Evolutionary conservation across 2,329 filamentous ascomycete species (phyloP).

Genomic region (Penicillium sp.): DNA sequence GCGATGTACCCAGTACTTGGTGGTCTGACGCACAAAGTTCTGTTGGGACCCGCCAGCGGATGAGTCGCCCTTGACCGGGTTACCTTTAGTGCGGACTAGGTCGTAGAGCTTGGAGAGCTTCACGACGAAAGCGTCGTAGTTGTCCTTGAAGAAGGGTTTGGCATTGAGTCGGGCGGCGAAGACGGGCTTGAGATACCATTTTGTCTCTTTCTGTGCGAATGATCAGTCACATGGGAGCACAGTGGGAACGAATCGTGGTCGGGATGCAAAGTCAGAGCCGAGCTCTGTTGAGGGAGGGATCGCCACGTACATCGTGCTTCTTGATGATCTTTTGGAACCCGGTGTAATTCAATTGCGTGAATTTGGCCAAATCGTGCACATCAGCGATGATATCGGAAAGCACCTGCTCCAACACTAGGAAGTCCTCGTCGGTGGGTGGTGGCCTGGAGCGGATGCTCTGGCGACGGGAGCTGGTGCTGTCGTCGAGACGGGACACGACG

Average conservation of each 20-base stretch:
- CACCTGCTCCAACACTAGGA: conserved; percentile 89
- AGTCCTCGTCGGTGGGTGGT: conserved; percentile 81
- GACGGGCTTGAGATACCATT: conserved; percentile 91
- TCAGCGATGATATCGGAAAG: conserved; percentile 98
- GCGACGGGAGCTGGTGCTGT: conserved; percentile 49
- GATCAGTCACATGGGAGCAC: background rate
- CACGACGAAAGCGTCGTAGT: conserved; percentile 94
- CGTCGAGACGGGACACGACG: conserved; percentile 73
- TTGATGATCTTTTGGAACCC: conserved; percentile 99
- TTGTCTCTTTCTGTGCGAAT: conserved; percentile 75
- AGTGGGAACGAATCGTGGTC: background rate
- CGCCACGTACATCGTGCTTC: conserved; percentile 82
- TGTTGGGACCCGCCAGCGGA: conserved; percentile 88
- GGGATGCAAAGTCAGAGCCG: background rate
- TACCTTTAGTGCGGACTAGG: conserved; percentile 86
- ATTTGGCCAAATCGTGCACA: conserved; percentile 96
- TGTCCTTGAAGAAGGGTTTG: conserved; percentile 98
- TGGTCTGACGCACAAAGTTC: conserved; percentile 95
- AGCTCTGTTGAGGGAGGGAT: background rate
- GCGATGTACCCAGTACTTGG: conserved; percentile 98
- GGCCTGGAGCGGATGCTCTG: conserved; percentile 28
- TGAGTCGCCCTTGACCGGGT: conserved; percentile 89
- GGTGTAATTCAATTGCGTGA: conserved; percentile 97
- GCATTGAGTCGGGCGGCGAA: conserved; percentile 93
- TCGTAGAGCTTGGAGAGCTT: conserved; percentile 96